Evolutionary conservation across 495 filamentous ascomycete species (phyloP).

Genomic region (Penicillium bialowiezense): DNA sequence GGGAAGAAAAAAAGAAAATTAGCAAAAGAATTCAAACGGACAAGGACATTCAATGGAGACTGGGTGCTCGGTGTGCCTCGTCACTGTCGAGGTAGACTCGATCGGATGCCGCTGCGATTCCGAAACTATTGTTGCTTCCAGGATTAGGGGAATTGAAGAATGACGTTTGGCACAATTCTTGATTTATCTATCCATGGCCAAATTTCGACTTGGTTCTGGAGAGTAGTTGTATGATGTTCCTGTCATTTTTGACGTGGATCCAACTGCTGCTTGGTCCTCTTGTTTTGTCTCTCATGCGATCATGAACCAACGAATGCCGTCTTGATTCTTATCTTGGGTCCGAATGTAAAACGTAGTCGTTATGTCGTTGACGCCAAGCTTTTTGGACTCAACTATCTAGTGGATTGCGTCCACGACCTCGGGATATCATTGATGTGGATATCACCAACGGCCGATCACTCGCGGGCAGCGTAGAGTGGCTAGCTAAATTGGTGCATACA

Average conservation of each 20-base stretch:
- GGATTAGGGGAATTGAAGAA: slow-evolving; percentile 31
- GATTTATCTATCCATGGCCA: slow-evolving; percentile 12
- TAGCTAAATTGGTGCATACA: too few species aligned
- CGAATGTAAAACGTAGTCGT: slow-evolving; percentile 5
- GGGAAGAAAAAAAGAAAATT: slow-evolving; percentile 47
- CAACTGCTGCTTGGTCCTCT: slow-evolving; percentile 27
- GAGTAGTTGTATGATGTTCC: slow-evolving; percentile 22
- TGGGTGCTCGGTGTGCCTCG: slow-evolving; percentile 40
- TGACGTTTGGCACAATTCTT: slow-evolving; percentile 27
- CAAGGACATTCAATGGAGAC: slow-evolving; percentile 49
- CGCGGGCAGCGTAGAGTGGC: too few species aligned
- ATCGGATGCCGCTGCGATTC: slow-evolving; percentile 43
- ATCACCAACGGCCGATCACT: too few species aligned
- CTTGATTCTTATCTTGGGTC: slow-evolving; percentile 16
- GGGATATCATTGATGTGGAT: too few species aligned
- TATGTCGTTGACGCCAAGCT: not conserved
- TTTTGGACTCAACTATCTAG: too few species aligned
- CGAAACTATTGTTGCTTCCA: slow-evolving; percentile 33
- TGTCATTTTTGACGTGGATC: slow-evolving; percentile 2
- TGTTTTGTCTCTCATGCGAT: slow-evolving; percentile 39
- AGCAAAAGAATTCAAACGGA: slow-evolving; percentile 53
- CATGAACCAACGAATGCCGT: slow-evolving; percentile 34
- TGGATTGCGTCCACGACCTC: not conserved
- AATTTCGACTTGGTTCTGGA: slow-evolving; percentile 7
- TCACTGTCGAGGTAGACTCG: slow-evolving; percentile 30